A percentile compares a stretch with the other conserved stretches of the same genome.
phyloP scores from a whole-genome alignment of 2,329 filamentous ascomycete genomes.

The Fusarium abutilonis region DNA sequence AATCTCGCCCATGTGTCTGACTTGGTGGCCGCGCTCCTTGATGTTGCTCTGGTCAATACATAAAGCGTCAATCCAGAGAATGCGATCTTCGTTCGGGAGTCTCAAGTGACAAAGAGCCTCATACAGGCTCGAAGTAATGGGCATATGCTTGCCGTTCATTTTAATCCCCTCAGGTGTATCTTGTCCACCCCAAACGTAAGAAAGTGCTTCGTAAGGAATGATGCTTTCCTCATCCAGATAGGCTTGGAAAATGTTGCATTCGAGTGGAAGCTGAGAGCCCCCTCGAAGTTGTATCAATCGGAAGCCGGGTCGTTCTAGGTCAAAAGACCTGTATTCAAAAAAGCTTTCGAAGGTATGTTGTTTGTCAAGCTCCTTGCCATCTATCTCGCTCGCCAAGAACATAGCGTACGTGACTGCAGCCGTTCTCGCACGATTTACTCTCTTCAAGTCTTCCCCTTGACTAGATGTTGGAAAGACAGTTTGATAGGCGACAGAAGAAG shows the following conservation, averaged over 20 bases:
- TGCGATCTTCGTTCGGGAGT: not conserved
- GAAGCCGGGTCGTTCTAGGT: slow-evolving; percentile 1
- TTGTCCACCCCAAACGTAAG: slow-evolving; percentile 3
- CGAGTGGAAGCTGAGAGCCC: not conserved
- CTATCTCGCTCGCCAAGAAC: not conserved
- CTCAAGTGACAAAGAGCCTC: not conserved
- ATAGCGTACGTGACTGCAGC: not conserved
- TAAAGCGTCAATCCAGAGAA: slow-evolving; percentile 19
- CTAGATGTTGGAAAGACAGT: rapidly evolving
- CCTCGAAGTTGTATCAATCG: not conserved
- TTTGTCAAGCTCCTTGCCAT: rapidly evolving
- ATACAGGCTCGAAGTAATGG: not conserved
- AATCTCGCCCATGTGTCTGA: not conserved
- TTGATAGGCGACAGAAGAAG: too few species aligned
- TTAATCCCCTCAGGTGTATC: rapidly evolving
- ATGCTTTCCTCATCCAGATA: not conserved
- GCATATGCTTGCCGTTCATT: rapidly evolving
- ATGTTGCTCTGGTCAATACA: slow-evolving; percentile 20
- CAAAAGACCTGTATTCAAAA: not conserved
- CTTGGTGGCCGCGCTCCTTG: slow-evolving; percentile 19
- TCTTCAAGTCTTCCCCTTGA: rapidly evolving
- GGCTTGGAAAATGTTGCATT: not conserved
- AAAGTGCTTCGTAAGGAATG: slow-evolving; percentile 6
- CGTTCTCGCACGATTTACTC: too few species aligned
- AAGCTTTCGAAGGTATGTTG: rapidly evolving